Base-by-base conservation (phyloP, 345 rosid genomes). In the Angophora floribunda region DNA sequence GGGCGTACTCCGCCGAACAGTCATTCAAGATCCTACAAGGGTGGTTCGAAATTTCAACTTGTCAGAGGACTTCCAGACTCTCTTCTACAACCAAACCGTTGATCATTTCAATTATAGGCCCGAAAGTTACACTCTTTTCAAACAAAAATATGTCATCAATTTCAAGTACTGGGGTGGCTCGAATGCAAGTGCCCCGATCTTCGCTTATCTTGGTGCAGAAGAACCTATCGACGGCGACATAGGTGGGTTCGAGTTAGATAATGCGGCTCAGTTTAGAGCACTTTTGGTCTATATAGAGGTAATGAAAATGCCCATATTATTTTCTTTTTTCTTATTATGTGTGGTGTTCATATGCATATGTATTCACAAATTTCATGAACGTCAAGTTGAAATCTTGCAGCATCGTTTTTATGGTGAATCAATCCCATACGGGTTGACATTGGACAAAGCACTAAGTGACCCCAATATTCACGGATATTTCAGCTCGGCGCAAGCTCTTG, bases 31-130 rank as follows among this genome's bases (percentile, higher is more conserved):
- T 85, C 61, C 2, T 52, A 32, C 61, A 45, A 47, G 7, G 41
- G 70, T 12, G 22, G 32, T 47, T 61, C 65, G 4, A 51, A 63
- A 92, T 30, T 57, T 47, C 17, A 1, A 5, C 11, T 26, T 26
- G 26, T 36, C 91, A 4, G 50, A 86, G 3, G 93, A 90, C 59
- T 87, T 89, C 63, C 1, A 90, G 41, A 91, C 94, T 7, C 88
- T 86, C 36, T 91, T 88, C 61, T 92, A 75, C 89, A 87, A 70
- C 7, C 96, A 94, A 61, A 93, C 88, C 51, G 93, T 95, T 4
- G 96, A 95, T 86, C 97, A 95, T 85, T 94, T 95, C 91, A 92
- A 89, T 67, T 95, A 89, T 85, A 90, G 88, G 82, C 94, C 95
- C 0, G 90, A 95, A 61, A 94, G 97, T 88, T 94, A 92, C 88